Conservation (phyloP, 2,329 filamentous ascomycete species). For the Cladosporium sp. region DNA sequence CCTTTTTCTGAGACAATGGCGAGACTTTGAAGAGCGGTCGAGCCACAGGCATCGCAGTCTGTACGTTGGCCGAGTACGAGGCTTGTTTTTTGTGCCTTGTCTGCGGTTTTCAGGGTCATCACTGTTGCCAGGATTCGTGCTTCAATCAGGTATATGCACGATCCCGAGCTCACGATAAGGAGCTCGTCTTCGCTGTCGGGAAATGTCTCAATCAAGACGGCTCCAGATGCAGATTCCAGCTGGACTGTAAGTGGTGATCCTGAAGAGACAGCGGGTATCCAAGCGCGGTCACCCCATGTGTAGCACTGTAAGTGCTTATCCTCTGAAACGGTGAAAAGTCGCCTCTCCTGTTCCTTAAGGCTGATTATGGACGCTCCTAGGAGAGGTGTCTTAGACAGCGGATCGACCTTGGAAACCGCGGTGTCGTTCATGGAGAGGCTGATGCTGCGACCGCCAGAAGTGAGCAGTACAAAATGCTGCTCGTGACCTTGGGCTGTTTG, state of each 20-base stretch:
- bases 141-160: background rate
- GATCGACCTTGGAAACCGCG: background rate
- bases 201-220: conserved; percentile 19
- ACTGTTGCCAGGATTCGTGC: background rate
- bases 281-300: conserved; percentile 16
- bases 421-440: background rate
- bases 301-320: conserved; percentile 19
- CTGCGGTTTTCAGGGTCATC: background rate
- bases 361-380: conserved; percentile 24
- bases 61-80: conserved; percentile 1
- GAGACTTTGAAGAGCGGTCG: background rate
- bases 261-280: conserved; percentile 14
- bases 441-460: conserved; percentile 59
- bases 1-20: background rate
- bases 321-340: conserved; percentile 23
- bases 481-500: conserved; percentile 28
- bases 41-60: background rate
- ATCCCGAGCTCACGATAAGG: conserved; percentile 18
- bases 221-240: conserved; percentile 16
- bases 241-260: conserved; percentile 12
- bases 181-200: conserved; percentile 23
- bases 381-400: conserved; percentile 22
- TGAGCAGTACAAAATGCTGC: conserved; percentile 55
- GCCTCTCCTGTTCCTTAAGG: conserved; percentile 11
- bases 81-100: background rate